Evolutionary conservation across 2,329 filamentous ascomycete genomes (phyloP).

Genomic region (Taxawa tesnikishii): DNA sequence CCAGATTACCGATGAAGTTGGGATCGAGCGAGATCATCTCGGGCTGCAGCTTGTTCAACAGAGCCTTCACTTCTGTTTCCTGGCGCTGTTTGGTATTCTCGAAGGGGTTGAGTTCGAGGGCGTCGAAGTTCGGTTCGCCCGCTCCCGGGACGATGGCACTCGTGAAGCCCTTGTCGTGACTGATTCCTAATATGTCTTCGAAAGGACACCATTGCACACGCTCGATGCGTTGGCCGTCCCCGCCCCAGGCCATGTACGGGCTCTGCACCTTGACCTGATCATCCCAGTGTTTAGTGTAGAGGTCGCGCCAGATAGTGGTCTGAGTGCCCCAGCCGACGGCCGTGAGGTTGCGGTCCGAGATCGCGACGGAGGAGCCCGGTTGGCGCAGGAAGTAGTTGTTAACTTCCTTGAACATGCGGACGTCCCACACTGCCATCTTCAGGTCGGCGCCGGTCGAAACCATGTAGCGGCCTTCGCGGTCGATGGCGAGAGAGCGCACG

Average conservation of each 20-base stretch:
- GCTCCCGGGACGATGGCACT: slow-evolving; percentile 84
- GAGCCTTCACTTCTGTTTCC: slow-evolving; percentile 75
- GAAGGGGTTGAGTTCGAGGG: slow-evolving; percentile 87
- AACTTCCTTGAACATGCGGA: slow-evolving; percentile 86
- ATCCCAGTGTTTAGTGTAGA: slow-evolving; percentile 58
- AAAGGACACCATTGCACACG: slow-evolving; percentile 85
- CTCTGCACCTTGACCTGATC: slow-evolving; percentile 71
- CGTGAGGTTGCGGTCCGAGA: slow-evolving; percentile 79
- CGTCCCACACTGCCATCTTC: slow-evolving; percentile 92
- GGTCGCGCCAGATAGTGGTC: slow-evolving; percentile 78
- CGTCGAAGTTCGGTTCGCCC: slow-evolving; percentile 95
- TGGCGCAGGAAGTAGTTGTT: slow-evolving; percentile 76
- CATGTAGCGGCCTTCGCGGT: slow-evolving; percentile 90
- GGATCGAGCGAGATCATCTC: slow-evolving; percentile 96
- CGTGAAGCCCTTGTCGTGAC: slow-evolving; percentile 76
- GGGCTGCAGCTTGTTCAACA: slow-evolving; percentile 89
- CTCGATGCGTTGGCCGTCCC: slow-evolving; percentile 70
- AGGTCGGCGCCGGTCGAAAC: slow-evolving; percentile 81
- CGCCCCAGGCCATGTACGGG: slow-evolving; percentile 89
- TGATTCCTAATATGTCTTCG: slow-evolving; percentile 81
- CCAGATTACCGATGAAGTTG: slow-evolving; percentile 79
- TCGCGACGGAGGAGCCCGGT: slow-evolving; percentile 71
- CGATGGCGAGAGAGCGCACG: slow-evolving; percentile 71
- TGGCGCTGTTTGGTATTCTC: slow-evolving; percentile 87
- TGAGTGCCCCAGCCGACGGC: slow-evolving; percentile 87